Base-by-base conservation (phyloP, 257 asterid genomes). In the Solanum lycopersicoides region DNA sequence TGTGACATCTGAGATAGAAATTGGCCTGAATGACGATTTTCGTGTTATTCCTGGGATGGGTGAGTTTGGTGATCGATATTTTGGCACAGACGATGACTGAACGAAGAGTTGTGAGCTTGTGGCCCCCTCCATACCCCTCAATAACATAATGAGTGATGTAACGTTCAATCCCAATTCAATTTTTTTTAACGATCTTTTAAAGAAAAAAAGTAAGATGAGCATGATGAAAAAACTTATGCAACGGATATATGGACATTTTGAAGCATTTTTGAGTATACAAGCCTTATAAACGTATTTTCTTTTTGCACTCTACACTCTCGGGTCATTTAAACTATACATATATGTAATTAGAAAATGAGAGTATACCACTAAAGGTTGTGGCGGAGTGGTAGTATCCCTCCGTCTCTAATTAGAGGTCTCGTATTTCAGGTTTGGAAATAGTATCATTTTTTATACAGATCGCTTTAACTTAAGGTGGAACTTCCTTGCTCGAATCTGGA, bases 41-140 rank as follows among this genome's bases (percentile, higher is more conserved):
- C 98, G 98, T 1, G 99, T 97, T 23, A 92, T 96, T 89, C 99
- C 99, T 30, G 99, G 99, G 35, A 97, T 97, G 98, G 99, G 99
- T 32, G 99, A 97, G 91, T 97, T 97, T 73, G 99, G 99, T 23
- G 99, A 97, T 86, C 91, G 99, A 20, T 97, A 96, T 87, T 96
- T 96, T 84, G 99, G 99, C 87, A 96, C 99, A 18, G 99, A 97
- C 86, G 98, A 96, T 9, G 98, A 97, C 68, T 95, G 87, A 93
- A 84, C 41, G 7, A 82, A 50, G 69, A 82, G 85, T 50, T 50
- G 69, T 82, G 69, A 45, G n/a, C n/a, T n/a, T n/a, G n/a, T n/a
- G n/a, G n/a, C n/a, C 69, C 85, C 68, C 68, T 47, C 30, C 85
- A 80, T 80, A 18, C 85, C 85, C 69, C 12, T 44, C 68, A 50